phyloP scores from a whole-genome alignment of 179 eudicot genomes.

The Actinidia arguta region DNA sequence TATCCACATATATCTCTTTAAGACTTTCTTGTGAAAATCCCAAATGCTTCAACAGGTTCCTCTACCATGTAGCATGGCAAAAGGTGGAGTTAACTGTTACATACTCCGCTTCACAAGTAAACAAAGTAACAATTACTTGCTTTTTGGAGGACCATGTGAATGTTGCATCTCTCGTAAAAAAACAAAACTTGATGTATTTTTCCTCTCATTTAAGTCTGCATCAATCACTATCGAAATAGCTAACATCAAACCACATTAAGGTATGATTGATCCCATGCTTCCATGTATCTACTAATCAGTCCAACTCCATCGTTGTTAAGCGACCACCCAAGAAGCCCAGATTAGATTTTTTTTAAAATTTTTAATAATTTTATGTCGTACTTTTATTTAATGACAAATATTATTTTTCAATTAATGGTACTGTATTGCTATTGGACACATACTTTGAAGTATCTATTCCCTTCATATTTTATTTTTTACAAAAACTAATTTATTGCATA shows the following conservation, averaged over 20 bases:
- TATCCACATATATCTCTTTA: not conserved
- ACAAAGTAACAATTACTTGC: not conserved
- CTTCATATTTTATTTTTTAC: too few species aligned
- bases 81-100: not conserved
- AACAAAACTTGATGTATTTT: not conserved
- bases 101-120: not conserved
- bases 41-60: too few species aligned
- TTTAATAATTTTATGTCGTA: too few species aligned
- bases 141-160: not conserved
- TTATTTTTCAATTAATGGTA: too few species aligned
- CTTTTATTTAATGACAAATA: too few species aligned
- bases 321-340: too few species aligned
- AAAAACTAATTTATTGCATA: too few species aligned
- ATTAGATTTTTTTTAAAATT: too few species aligned
- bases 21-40: not conserved
- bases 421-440: too few species aligned
- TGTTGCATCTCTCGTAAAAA: not conserved
- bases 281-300: not conserved
- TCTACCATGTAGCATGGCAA: not conserved
- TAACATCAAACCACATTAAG: not conserved
- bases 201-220: not conserved
- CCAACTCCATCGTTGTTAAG: too few species aligned
- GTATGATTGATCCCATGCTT: not conserved
- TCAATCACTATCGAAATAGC: too few species aligned
- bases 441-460: too few species aligned